These are phyloP conservation scores for Grosmannia penicillata DNA, from an alignment of 2,329 filamentous ascomycete genomes.

Conservation along the genomic window DNA sequence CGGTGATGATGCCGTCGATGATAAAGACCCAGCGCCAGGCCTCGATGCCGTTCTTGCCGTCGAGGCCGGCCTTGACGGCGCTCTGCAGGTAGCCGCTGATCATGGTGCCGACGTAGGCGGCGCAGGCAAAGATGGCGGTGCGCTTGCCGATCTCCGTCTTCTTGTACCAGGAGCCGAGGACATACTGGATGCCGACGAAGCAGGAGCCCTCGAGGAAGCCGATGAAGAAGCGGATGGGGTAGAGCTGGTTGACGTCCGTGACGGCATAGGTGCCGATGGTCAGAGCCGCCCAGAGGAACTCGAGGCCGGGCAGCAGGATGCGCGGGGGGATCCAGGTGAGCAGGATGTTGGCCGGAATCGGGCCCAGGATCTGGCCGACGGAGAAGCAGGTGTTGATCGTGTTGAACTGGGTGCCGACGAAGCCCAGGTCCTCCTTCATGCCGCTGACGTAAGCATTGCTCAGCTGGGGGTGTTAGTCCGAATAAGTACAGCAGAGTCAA, in stretches of 20 bases:
- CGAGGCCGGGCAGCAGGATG: slow-evolving; percentile 4
- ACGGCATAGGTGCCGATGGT: slow-evolving; percentile 9
- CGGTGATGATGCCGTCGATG: slow-evolving; percentile 29
- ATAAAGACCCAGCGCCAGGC: slow-evolving; percentile 43
- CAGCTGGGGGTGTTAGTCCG: neutral
- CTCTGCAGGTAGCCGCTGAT: slow-evolving; percentile 24
- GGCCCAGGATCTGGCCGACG: slow-evolving; percentile 11
- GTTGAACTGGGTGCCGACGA: slow-evolving; percentile 23
- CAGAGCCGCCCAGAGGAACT: slow-evolving; percentile 12
- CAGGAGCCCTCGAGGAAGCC: slow-evolving; percentile 38
- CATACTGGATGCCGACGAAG: slow-evolving; percentile 34
- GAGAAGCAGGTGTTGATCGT: slow-evolving; percentile 20
- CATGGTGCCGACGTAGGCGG: slow-evolving; percentile 33
- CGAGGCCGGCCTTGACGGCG: slow-evolving; percentile 21
- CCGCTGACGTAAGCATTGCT: slow-evolving; percentile 30
- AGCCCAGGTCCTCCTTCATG: slow-evolving; percentile 28
- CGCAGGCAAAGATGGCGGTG: slow-evolving; percentile 45
- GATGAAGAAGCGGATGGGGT: slow-evolving; percentile 37
- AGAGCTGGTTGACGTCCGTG: slow-evolving; percentile 15
- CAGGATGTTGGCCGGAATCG: slow-evolving; percentile 10
- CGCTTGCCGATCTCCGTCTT: slow-evolving; percentile 45
- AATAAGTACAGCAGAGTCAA: too few relatives aligned
- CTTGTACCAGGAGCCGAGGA: slow-evolving; percentile 42
- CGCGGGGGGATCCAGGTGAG: slow-evolving; percentile 12
- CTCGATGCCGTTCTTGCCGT: slow-evolving; percentile 24